phyloP scores from a whole-genome alignment of 1,284 basidiomycete species.

The Ustilago bromivora region DNA sequence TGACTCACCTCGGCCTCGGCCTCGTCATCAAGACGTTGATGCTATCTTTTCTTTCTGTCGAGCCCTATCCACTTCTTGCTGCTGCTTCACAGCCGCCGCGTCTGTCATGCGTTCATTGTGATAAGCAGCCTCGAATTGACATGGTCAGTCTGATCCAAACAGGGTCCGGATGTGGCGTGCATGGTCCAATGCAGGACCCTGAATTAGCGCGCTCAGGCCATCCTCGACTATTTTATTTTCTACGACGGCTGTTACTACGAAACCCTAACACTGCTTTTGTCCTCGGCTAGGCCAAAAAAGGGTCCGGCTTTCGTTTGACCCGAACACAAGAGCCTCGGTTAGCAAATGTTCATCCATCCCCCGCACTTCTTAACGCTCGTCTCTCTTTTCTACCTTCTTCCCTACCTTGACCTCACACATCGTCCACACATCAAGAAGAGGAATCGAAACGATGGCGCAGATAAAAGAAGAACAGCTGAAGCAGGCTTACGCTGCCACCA shows the following conservation, averaged over 20 bases:
- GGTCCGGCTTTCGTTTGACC: constrained; percentile 3
- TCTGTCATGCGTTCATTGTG: background rate
- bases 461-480: constrained; percentile 39
- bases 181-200: constrained; percentile 12
- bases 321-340: background rate
- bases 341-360: background rate
- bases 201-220: constrained; percentile 17
- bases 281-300: background rate
- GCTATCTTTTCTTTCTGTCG: background rate
- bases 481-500: constrained; percentile 47
- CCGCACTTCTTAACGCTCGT: constrained; percentile 9
- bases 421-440: background rate
- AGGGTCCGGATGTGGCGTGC: background rate
- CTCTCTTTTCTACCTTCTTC: constrained; percentile 2
- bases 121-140: background rate
- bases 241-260: background rate
- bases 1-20: constrained; percentile 18
- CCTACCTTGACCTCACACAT: background rate
- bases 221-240: background rate
- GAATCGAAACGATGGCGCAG: constrained; percentile 25
- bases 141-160: background rate
- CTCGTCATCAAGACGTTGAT: background rate
- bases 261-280: background rate
- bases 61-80: no score
- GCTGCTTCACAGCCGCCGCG: background rate